These are phyloP conservation scores for Saturnispora zaruensis DNA, from an alignment of 805 yeast species.

Conservation along the genomic window DNA sequence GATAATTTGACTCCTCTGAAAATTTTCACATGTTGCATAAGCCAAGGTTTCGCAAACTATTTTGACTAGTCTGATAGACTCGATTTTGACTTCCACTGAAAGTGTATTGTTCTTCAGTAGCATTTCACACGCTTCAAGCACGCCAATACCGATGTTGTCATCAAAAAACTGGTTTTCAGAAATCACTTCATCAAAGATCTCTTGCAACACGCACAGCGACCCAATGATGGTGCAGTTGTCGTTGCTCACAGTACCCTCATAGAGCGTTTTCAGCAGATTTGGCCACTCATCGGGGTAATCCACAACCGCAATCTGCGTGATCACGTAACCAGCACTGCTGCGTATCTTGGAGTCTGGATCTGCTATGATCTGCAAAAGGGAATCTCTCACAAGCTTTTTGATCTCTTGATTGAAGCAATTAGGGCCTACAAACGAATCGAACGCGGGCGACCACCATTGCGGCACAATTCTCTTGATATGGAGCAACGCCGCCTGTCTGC, in stretches of 20 bases:
- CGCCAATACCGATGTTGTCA: slow-evolving; percentile 52
- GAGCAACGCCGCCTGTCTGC: slow-evolving; percentile 57
- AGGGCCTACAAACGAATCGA: slow-evolving; percentile 63
- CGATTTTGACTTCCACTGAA: slow-evolving; percentile 33
- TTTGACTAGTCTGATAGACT: slow-evolving; percentile 44
- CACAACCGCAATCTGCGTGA: slow-evolving; percentile 76
- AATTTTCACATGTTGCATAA: slow-evolving; percentile 36
- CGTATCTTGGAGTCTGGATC: slow-evolving; percentile 51
- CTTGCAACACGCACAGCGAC: slow-evolving; percentile 54
- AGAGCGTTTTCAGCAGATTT: slow-evolving; percentile 42
- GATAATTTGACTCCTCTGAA: slow-evolving; percentile 31
- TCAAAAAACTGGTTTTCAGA: slow-evolving; percentile 82
- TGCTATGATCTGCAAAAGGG: slow-evolving; percentile 41
- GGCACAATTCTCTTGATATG: slow-evolving; percentile 64
- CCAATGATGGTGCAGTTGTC: slow-evolving; percentile 37
- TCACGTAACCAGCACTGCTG: slow-evolving; percentile 59
- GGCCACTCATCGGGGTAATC: slow-evolving; percentile 99
- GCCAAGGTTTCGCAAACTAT: slow-evolving; percentile 46
- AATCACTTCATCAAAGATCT: slow-evolving; percentile 77
- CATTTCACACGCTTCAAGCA: slow-evolving; percentile 42
- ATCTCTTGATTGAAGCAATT: slow-evolving; percentile 37
- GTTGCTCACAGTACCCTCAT: slow-evolving; percentile 29
- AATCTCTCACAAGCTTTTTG: slow-evolving; percentile 43
- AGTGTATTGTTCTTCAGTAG: slow-evolving; percentile 27
- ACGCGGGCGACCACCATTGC: slow-evolving; percentile 75